Conservation (phyloP, 495 filamentous ascomycete genomes). For the Margaritispora aquatica region DNA sequence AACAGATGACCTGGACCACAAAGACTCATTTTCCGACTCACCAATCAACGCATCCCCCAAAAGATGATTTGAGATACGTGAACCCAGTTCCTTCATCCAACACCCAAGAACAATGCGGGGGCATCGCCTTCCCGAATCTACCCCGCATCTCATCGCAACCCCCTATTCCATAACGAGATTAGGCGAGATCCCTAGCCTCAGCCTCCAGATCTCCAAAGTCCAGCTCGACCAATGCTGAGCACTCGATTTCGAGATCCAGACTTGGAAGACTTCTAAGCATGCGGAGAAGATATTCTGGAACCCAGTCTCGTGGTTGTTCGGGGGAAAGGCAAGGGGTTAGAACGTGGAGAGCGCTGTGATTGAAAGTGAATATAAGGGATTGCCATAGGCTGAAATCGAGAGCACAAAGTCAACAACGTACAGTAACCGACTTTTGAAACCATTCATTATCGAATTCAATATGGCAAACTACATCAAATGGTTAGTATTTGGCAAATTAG, state of each 20-base stretch:
- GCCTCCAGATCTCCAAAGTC: not conserved
- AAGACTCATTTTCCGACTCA: not conserved
- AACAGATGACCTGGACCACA: not conserved
- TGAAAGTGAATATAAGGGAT: too few species aligned
- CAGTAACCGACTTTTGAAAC: not conserved
- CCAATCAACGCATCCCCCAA: not conserved
- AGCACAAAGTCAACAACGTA: too few species aligned
- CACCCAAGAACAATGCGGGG: not conserved
- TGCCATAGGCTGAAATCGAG: too few species aligned
- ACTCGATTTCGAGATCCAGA: not conserved
- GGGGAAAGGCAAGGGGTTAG: not conserved
- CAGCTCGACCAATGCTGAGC: not conserved
- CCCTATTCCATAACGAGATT: not conserved
- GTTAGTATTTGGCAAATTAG: not conserved
- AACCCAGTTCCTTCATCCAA: not conserved
- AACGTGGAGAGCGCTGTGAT: too few species aligned
- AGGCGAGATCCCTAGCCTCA: not conserved
- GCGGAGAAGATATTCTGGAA: not conserved
- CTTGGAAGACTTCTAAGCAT: not conserved
- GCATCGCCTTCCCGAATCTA: not conserved
- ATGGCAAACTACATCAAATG: conserved; percentile 6
- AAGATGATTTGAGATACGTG: not conserved
- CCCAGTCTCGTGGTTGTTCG: not conserved
- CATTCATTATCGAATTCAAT: not conserved
- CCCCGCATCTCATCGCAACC: not conserved